These are phyloP conservation scores for Marsdenia floribunda DNA, from an alignment of 257 asterid species.

Conservation along the genomic window DNA sequence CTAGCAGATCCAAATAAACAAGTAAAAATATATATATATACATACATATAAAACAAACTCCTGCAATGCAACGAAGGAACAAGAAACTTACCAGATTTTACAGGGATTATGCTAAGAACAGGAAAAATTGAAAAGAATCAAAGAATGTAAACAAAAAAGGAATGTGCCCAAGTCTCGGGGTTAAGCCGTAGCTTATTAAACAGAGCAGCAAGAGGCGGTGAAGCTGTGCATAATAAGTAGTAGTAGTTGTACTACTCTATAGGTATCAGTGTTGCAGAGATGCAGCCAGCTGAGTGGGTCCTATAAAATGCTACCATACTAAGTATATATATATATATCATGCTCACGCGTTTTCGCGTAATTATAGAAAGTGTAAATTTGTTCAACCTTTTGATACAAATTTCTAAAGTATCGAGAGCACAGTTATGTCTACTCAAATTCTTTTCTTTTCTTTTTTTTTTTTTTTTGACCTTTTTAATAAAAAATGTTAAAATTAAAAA, in stretches of 20 bases:
- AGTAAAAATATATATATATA: not conserved
- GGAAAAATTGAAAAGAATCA: slow-evolving; percentile 22
- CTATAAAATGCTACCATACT: slow-evolving; percentile 22
- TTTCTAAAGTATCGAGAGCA: too few species aligned
- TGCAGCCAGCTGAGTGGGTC: slow-evolving; percentile 5
- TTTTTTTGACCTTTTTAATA: too few species aligned
- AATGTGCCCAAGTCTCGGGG: slow-evolving; percentile 17
- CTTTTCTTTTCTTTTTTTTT: too few species aligned
- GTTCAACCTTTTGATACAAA: too few species aligned
- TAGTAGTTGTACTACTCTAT: not conserved
- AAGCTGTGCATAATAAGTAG: not conserved
- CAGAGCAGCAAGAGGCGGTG: not conserved
- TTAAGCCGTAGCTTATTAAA: slow-evolving; percentile 4
- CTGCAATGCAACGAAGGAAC: not conserved
- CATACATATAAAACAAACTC: too few species aligned
- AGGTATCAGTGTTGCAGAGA: not conserved
- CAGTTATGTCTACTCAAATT: too few species aligned
- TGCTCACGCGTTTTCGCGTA: slow-evolving; percentile 59
- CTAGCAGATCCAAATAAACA: slow-evolving; percentile 4
- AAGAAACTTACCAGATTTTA: slow-evolving; percentile 40
- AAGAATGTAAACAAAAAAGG: slow-evolving; percentile 26
- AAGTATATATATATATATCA: not conserved
- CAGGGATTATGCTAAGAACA: slow-evolving; percentile 13
- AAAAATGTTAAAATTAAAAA: too few species aligned
- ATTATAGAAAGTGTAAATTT: not conserved